These are phyloP conservation scores for Blastobotrys petasosporus DNA, from an alignment of 1,139 yeast species.

Conservation along the genomic window DNA sequence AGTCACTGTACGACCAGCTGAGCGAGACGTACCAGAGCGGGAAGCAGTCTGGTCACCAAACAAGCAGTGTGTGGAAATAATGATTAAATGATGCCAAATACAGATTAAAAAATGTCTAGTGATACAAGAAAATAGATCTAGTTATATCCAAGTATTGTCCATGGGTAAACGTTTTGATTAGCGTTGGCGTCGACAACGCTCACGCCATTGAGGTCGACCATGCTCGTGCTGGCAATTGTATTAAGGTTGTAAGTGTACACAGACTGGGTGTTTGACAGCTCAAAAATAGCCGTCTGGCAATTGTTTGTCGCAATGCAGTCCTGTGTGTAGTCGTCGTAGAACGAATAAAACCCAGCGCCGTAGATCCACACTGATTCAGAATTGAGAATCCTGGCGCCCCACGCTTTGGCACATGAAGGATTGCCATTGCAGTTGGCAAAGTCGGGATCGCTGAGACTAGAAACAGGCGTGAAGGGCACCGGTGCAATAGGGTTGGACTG, in stretches of 20 bases:
- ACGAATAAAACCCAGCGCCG: background rate
- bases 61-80: no score
- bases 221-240: background rate
- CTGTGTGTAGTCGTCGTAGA: background rate
- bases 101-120: no score
- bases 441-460: slow-evolving; percentile 10
- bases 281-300: background rate
- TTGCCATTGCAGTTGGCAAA: slow-evolving; percentile 9
- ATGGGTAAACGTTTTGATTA: background rate
- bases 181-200: background rate
- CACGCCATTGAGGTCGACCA: background rate
- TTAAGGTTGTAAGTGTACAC: background rate
- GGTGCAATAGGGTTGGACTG: slow-evolving; percentile 15
- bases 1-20: slow-evolving; percentile 1
- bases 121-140: no score
- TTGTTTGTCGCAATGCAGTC: background rate
- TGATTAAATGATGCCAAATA: no score
- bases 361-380: background rate
- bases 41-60: background rate
- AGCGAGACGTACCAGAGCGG: slow-evolving; percentile 7
- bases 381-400: slow-evolving; percentile 1
- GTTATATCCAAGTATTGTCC: background rate
- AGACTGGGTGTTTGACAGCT: background rate
- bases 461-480: slow-evolving; percentile 8
- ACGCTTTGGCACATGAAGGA: slow-evolving; percentile 9